These are phyloP conservation scores for Trametes polyzona DNA, from an alignment of 1,284 basidiomycete genomes.

Conservation along the genomic window DNA sequence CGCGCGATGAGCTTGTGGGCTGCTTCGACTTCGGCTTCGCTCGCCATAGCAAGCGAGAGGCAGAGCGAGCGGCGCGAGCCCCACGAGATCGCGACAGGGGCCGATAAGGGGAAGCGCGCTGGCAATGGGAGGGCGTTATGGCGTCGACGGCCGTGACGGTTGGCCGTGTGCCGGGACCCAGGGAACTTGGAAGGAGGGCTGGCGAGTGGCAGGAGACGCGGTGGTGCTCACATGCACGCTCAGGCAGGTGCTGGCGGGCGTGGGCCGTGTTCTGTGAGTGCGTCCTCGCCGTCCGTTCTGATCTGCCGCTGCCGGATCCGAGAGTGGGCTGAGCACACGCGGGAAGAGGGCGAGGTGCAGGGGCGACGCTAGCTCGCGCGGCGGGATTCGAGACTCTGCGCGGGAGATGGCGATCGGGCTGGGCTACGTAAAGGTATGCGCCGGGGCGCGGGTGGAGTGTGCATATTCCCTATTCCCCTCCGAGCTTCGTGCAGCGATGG, in stretches of 20 bases:
- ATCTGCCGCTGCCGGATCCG: constrained; percentile 11
- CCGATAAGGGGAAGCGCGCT: constrained; percentile 16
- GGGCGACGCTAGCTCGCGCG: too few relatives aligned
- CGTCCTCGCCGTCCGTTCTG: constrained; percentile 14
- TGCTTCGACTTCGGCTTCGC: constrained; percentile 5
- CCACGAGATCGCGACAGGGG: constrained; percentile 16
- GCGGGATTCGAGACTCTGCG: neutral
- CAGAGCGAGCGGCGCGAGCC: constrained; percentile 2
- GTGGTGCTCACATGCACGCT: constrained; percentile 9
- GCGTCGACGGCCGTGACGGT: constrained; percentile 2
- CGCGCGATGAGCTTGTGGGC: neutral
- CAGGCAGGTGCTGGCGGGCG: too few relatives aligned
- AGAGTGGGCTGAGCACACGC: constrained; percentile 9
- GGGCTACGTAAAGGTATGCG: constrained; percentile 22
- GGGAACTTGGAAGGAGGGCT: too few relatives aligned
- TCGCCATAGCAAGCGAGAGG: constrained; percentile 1
- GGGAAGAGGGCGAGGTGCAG: too few relatives aligned
- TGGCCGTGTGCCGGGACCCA: neutral
- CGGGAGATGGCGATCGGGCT: constrained; percentile 14
- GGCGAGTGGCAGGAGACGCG: neutral
- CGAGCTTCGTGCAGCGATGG: constrained; percentile 16
- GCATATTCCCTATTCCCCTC: constrained; percentile 11
- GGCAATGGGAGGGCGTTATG: constrained; percentile 9
- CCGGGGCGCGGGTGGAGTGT: constrained; percentile 17
- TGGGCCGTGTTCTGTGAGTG: too few relatives aligned